Evolutionary conservation across 1,284 basidiomycete genomes (phyloP), one percentile per base, ranked within the genome.

Genomic region (Abortiporus biennis): DNA sequence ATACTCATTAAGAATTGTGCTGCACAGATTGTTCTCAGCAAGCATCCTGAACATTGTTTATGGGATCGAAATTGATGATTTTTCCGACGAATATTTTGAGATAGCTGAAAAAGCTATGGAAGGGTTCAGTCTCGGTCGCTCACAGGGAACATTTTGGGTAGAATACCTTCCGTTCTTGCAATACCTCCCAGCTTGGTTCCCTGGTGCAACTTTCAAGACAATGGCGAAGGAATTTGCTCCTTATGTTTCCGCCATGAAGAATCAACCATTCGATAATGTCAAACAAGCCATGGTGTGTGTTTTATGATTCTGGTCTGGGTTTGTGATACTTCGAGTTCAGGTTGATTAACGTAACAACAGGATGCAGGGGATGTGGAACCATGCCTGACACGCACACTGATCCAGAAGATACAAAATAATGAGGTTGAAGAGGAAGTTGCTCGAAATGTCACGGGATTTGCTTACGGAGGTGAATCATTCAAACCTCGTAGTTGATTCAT

Each of bases 151-250:
- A 13, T 54, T 49, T 17, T 40, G 34, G 25, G 43, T 53, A 1
- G 45, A 54, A 6, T 35, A 43, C 1, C 38, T 53, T 6, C 48
- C 50, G 0, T 44, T 48, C 12, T 37, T 51, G 8, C 34, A 38
- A 1, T 53, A 66, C 37, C 42, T 69, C 8, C 68, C 68, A 0
- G 48, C 39, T 9, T 69, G 66, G 66, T 48, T 68, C 35, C 67
- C 67, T 2, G 68, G 68, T 4, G 59, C 63, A 1, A 54, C 53
- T 1, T 69, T 72, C 64, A 51, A 62, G 3, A 64, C 65, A 13
- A 66, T 69, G 32, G 72, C 63, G 0, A 62, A 59, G 56, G 62
- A 51, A 34, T 55, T 56, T 49, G 49, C 48, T 41, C 38, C 46
- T 16, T 12, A 23, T 39, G 19, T 43, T 8, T 11, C 32, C 24